Base-by-base conservation (phyloP, 495 filamentous ascomycete species). In the Letharia lupina region DNA sequence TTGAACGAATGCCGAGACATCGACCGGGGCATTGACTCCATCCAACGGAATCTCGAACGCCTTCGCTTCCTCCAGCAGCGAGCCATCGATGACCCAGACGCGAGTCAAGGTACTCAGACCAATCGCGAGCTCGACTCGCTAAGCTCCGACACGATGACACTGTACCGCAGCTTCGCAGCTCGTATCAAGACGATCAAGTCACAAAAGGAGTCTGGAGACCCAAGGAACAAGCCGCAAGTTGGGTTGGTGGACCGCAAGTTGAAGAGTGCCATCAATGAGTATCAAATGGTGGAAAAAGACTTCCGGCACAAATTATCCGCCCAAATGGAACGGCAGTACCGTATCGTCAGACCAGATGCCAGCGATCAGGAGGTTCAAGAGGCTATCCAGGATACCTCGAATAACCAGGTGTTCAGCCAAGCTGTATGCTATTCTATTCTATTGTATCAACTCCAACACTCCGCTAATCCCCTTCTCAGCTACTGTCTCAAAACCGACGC, bases 331-430 rank as follows among this genome's bases (percentile, higher is more conserved):
- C 85, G 94, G 61, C 91, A 96, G 70, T 94, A 93, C 75, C 84
- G 89, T 66, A 96, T 97, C 73, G 91, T 94, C 68, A 83, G 85
- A 69, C 92, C 93, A 23, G 87, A 96, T 66, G 90, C 91, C 11
- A 85, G 83, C 64, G 91, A 95, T 39, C 84, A 82, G 63, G 91
- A 98, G 73, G 82, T 97, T 56, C 82, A 85, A 50, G 83, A 87
- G 66, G 91, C 88, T 56, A 86, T 91, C 10, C 84, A 90, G 68
- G 86, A 86, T 73, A 85, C 87, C 9, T 79, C 85, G 41, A 80
- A 82, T 64, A 81, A 85, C 60, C 82, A 86, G 62, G 86, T 94
- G 69, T 94, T 91, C 77, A 87, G 84, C 74, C 94, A 93, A 79
- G 89, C 87, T 75, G 86, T 88, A 78, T 83, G 82, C 80, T 76